Percentiles rank a stretch among this genome's conserved stretches.
Conservation (phyloP, 768 basidiomycete genomes). For the Tylopilus vinaceipallidus region DNA sequence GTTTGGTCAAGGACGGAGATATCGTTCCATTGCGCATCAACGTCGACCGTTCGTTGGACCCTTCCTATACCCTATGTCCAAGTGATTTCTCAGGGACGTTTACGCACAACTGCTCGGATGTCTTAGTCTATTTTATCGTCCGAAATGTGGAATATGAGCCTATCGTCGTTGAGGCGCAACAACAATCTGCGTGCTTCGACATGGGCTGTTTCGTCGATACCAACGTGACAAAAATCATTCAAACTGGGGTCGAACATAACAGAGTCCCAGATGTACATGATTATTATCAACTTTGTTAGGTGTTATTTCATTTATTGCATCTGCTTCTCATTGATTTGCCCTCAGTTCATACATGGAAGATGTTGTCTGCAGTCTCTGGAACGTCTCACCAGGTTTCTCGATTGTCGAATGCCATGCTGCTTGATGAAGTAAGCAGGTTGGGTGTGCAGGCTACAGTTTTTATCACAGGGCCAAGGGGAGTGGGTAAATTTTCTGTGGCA, state of each 20-base stretch:
- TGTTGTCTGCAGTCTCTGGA: constrained; percentile 16
- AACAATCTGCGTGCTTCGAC: constrained; percentile 59
- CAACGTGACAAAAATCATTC: constrained; percentile 67
- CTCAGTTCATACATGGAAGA: constrained; percentile 22
- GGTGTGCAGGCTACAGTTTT: constrained; percentile 69
- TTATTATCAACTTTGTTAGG: constrained; percentile 53
- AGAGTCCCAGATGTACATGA: constrained; percentile 51
- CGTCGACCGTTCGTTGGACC: constrained; percentile 40
- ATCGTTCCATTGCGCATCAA: constrained; percentile 65
- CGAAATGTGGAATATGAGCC: constrained; percentile 72
- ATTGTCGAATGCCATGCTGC: constrained; percentile 60
- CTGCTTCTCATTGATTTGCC: constrained; percentile 4
- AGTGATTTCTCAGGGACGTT: constrained; percentile 2
- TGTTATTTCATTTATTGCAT: neutral
- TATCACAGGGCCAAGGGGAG: constrained; percentile 75
- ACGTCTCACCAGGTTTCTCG: constrained; percentile 49
- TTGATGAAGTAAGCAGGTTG: constrained; percentile 55
- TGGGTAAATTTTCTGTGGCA: constrained; percentile 74
- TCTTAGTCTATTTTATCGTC: constrained; percentile 73
- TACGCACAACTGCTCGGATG: constrained; percentile 27
- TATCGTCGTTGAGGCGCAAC: constrained; percentile 36
- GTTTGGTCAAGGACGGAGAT: constrained; percentile 72
- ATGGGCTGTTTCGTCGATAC: constrained; percentile 86
- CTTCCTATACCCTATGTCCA: constrained; percentile 5
- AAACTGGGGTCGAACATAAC: constrained; percentile 73